Percentiles rank a stretch among this genome's conserved stretches.
Evolutionary conservation across 2,329 filamentous ascomycete genomes (phyloP).

Genomic region (Coniella lustricola): DNA sequence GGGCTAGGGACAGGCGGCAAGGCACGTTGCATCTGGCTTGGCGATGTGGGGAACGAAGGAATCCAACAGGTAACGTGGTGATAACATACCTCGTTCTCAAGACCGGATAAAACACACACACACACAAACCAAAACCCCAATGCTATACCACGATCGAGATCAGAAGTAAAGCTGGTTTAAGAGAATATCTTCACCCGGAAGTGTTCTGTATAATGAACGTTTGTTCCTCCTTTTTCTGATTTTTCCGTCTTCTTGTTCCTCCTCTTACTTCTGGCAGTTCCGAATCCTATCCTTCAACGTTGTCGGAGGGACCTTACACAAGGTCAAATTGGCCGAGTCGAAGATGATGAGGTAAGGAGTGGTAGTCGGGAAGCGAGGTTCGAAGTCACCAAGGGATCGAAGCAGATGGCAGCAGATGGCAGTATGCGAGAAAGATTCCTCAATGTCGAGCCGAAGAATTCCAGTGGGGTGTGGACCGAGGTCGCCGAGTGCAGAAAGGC

Average conservation of each 20-base stretch:
- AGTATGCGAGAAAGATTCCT: conserved; percentile 37
- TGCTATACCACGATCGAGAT: conserved; percentile 18
- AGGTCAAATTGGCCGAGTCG: conserved; percentile 3
- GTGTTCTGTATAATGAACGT: too few relatives aligned
- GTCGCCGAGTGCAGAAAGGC: conserved; percentile 12
- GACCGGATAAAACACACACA: conserved; percentile 13
- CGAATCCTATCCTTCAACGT: too few relatives aligned
- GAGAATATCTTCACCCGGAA: too few relatives aligned
- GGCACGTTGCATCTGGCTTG: conserved; percentile 5
- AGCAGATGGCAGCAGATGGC: not conserved
- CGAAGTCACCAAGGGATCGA: conserved; percentile 27
- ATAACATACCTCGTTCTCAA: conserved; percentile 21
- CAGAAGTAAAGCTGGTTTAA: conserved; percentile 17
- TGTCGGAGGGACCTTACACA: conserved; percentile 7
- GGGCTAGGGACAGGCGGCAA: conserved; percentile 2
- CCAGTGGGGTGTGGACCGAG: conserved; percentile 17
- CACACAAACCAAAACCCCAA: conserved; percentile 1
- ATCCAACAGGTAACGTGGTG: not conserved
- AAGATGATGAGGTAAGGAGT: conserved; percentile 9
- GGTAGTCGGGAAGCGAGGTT: conserved; percentile 8
- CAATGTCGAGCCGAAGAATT: conserved; percentile 38
- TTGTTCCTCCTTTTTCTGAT: conserved; percentile 10
- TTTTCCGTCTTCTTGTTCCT: too few relatives aligned
- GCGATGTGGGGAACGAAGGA: conserved; percentile 1
- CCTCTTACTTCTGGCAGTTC: too few relatives aligned